Evolutionary conservation across 2,329 filamentous ascomycete genomes (phyloP).

Genomic region (Phoma sp.): DNA sequence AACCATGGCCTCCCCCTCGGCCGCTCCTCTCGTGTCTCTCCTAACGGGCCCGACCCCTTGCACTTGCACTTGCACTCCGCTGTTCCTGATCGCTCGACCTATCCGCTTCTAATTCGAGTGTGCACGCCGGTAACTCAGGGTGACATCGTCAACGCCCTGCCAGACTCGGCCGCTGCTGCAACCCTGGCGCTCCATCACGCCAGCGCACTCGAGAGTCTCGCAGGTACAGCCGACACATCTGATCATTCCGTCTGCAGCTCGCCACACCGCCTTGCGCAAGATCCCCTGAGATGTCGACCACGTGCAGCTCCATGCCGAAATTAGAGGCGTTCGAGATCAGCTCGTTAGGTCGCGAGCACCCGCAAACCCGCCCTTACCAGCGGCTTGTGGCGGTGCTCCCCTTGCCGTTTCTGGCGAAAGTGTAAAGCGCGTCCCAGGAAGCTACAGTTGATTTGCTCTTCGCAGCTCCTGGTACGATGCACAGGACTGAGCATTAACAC

Average conservation of each 20-base stretch:
- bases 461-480: slow-evolving; percentile 6
- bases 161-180: slow-evolving; percentile 22
- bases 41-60: slow-evolving; percentile 30
- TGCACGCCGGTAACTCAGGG: slow-evolving; percentile 16
- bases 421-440: slow-evolving; percentile 8
- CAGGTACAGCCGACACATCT: slow-evolving; percentile 21
- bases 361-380: slow-evolving; percentile 16
- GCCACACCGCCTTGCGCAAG: slow-evolving; percentile 31
- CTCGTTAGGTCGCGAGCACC: slow-evolving; percentile 32
- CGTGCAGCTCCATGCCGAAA: slow-evolving; percentile 38
- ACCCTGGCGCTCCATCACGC: slow-evolving; percentile 32
- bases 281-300: slow-evolving; percentile 27
- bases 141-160: slow-evolving; percentile 27
- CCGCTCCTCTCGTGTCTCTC: slow-evolving; percentile 23
- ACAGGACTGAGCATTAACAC: slow-evolving; percentile 19
- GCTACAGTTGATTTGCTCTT: slow-evolving; percentile 13
- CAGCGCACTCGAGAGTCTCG: slow-evolving; percentile 13
- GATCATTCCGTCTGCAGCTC: slow-evolving; percentile 19
- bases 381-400: slow-evolving; percentile 15
- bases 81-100: slow-evolving; percentile 29
- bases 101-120: slow-evolving; percentile 35
- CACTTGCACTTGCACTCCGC: slow-evolving; percentile 8
- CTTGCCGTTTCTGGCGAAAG: slow-evolving; percentile 13
- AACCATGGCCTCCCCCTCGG: slow-evolving; percentile 19
- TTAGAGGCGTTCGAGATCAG: slow-evolving; percentile 33